A percentile compares a stretch with the other conserved stretches of the same genome.
phyloP scores from a whole-genome alignment of 345 rosid species.

The Melastoma malabathricum region DNA sequence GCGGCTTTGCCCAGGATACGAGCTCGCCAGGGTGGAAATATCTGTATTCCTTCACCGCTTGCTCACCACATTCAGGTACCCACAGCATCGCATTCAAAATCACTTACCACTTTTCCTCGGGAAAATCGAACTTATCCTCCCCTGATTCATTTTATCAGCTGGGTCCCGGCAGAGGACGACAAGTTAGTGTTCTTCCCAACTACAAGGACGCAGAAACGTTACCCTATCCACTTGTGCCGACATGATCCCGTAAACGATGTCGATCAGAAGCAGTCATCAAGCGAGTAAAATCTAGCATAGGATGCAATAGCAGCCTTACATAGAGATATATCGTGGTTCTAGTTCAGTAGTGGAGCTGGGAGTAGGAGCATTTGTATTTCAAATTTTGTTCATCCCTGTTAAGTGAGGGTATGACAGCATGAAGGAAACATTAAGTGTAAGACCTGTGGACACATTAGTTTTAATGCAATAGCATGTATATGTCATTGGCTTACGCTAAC shows the following conservation, averaged over 20 bases:
- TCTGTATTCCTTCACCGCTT: constrained; percentile 15
- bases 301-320: too few relatives aligned
- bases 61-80: constrained; percentile 15
- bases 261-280: too few relatives aligned
- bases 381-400: too few relatives aligned
- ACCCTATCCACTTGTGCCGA: constrained; percentile 59
- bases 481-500: too few relatives aligned
- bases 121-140: constrained; percentile 8
- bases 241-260: background rate
- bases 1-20: constrained; percentile 14
- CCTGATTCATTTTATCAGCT: constrained; percentile 34
- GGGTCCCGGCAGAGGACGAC: constrained; percentile 85
- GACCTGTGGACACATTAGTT: too few relatives aligned
- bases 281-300: too few relatives aligned
- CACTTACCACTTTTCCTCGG: constrained; percentile 13
- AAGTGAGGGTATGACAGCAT: too few relatives aligned
- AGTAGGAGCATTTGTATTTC: too few relatives aligned
- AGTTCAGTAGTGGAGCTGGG: too few relatives aligned
- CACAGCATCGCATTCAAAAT: constrained; percentile 9
- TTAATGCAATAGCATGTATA: too few relatives aligned
- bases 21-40: constrained; percentile 16
- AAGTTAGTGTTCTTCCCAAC: constrained; percentile 89
- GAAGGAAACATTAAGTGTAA: too few relatives aligned
- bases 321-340: too few relatives aligned
- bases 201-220: constrained; percentile 76